Evolutionary conservation across 2,329 filamentous ascomycete species (phyloP).

Genomic region (Penicillium sp.): DNA sequence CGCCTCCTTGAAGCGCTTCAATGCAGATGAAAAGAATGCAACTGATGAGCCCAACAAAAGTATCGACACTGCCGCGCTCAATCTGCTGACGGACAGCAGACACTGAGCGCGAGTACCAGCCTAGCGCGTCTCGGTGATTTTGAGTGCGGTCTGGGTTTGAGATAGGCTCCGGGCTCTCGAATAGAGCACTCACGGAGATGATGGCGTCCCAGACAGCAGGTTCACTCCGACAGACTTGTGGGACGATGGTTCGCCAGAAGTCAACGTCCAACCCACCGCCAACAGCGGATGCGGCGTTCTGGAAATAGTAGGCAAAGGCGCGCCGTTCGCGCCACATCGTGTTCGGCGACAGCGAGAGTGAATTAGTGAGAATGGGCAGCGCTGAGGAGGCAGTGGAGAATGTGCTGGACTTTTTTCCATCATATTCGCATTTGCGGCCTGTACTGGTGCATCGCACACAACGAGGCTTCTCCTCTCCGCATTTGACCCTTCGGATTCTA

Average conservation of each 20-base stretch:
- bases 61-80: constrained; percentile 25
- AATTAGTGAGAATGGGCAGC: constrained; percentile 6
- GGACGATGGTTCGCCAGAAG: constrained; percentile 41
- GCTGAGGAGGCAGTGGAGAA: neutral
- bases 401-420: constrained; percentile 5
- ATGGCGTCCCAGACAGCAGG: constrained; percentile 44
- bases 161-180: constrained; percentile 30
- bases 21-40: constrained; percentile 39
- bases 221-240: constrained; percentile 37
- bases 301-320: constrained; percentile 42
- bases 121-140: constrained; percentile 29
- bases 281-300: constrained; percentile 32
- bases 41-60: constrained; percentile 33
- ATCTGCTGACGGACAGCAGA: constrained; percentile 29
- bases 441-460: constrained; percentile 35
- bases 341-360: constrained; percentile 24
- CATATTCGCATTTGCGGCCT: constrained; percentile 37
- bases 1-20: constrained; percentile 30
- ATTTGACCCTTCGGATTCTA: constrained; percentile 38
- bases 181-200: constrained; percentile 39
- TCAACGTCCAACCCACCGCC: constrained; percentile 37
- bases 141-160: constrained; percentile 13
- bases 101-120: constrained; percentile 36
- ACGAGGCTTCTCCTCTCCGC: constrained; percentile 36
- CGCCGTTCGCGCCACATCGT: constrained; percentile 37